Conservation (phyloP, 352 stramenopile genomes). For the Phytophthora capsici region DNA sequence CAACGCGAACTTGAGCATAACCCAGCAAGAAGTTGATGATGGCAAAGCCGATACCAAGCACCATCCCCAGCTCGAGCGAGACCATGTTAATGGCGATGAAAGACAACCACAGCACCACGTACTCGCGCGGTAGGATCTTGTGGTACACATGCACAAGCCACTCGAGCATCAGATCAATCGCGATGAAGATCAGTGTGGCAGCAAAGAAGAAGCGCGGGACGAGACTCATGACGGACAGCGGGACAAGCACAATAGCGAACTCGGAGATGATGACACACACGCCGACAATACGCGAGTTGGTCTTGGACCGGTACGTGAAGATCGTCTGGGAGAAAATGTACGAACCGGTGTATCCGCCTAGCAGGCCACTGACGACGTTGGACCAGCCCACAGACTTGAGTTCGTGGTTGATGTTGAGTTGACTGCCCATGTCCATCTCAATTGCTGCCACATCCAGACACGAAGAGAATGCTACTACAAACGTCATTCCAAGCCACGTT, state of each 20-base stretch:
- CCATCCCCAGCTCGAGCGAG: slow-evolving; percentile 97
- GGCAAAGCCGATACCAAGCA: slow-evolving; percentile 91
- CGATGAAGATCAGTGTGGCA: slow-evolving; percentile 97
- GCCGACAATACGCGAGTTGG: slow-evolving; percentile 91
- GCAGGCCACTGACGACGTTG: slow-evolving; percentile 95
- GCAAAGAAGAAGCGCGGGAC: slow-evolving; percentile 98
- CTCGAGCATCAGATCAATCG: slow-evolving; percentile 96
- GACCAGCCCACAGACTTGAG: slow-evolving; percentile 94
- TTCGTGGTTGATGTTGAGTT: slow-evolving; percentile 96
- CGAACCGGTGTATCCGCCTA: slow-evolving; percentile 97
- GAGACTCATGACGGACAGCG: slow-evolving; percentile 94
- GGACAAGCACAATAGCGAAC: slow-evolving; percentile 89
- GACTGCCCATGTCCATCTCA: slow-evolving; percentile 95
- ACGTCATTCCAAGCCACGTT: slow-evolving; percentile 95
- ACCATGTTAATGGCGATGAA: slow-evolving; percentile 95
- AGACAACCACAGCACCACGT: slow-evolving; percentile 92
- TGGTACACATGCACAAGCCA: slow-evolving; percentile 93
- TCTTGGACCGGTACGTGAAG: slow-evolving; percentile 95
- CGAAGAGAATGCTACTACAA: slow-evolving; percentile 97
- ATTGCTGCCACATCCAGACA: slow-evolving; percentile 98
- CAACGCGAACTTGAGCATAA: slow-evolving; percentile 78
- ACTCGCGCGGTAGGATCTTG: slow-evolving; percentile 90
- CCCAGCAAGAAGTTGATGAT: slow-evolving; percentile 88
- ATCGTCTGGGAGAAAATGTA: slow-evolving; percentile 99
- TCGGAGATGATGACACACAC: slow-evolving; percentile 90